Evolutionary conservation across 73 alveolate species (phyloP), one percentile per base, ranked within the genome.

Genomic region (Blepharisma stoltei): DNA sequence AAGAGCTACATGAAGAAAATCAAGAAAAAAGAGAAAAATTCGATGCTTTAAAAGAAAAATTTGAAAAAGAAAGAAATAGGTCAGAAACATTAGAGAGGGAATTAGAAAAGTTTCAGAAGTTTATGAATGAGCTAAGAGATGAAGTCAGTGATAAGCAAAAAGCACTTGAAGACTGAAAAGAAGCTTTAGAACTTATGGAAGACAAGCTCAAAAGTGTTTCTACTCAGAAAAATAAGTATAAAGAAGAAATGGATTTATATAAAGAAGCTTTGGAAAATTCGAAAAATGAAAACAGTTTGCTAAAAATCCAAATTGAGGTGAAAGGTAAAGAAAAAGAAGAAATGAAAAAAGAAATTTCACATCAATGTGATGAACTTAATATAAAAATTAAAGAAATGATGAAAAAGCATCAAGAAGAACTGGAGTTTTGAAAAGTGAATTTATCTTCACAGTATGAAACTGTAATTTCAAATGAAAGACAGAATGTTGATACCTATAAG

Each of bases 151-250:
- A 60, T 9, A 60, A 60, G 5, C 73, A 18, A 18, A 8, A 9
- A 38, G 23, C 73, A n/a, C 23, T 60, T 14, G 73, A 60, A 60
- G 73, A 60, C 46, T 60, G 73, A 38, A 60, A 60, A 60, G 23
- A 14, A n/a, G 38, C 73, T 20, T 25, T 60, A 9, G 14, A 14
- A 5, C 46, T 9, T 38, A 14, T 60, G 14, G 73, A 60, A 60
- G 73, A 60, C 38, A n/a, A 60, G 23, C 18, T 60, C 0, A 60
- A 60, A 60, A 38, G 14, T 25, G 46, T 60, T 60, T n/a, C 14
- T 14, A n/a, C n/a, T 9, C 46, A 60, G 5, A 60, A 60, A 8
- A 14, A 18, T 25, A n/a, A 25, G 73, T 9, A 8, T 20, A 14
- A 25, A 60, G 73, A 60, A 60, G 73, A 60, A 11, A 25, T 9